Evolutionary conservation across 768 basidiomycete species (phyloP), one percentile per base, ranked within the genome.

Genomic region (Serendipita sp.): DNA sequence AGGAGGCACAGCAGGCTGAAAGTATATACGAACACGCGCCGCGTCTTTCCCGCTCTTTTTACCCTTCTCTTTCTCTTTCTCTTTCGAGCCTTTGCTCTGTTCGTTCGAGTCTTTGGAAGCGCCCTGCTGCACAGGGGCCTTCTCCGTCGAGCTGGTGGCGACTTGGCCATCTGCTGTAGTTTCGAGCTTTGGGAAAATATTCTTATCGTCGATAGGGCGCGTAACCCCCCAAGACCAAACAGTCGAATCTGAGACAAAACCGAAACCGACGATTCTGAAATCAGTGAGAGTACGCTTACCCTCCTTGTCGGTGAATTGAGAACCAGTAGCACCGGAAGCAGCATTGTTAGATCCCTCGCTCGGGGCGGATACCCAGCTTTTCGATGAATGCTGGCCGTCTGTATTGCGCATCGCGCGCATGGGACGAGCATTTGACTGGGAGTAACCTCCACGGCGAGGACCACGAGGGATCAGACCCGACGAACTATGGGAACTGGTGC

Each of bases 191-290:
- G 36, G 27, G n/a, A 60, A 60, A 8, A 60, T 36, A 27, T 11
- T n/a, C n/a, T 67, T 67, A 62, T 58, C 62, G 43, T 48, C 23
- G n/a, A 45, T 37, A 43, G 34, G 10, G 18, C 46, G 66, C 68
- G 11, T 67, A 31, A 76, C 69, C 66, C 92, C 91, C 95, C 95
- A 97, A 60, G 78, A 80, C 95, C 95, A 97, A 68, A 29, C 34
- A 31, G 33, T 27, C n/a, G 23, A 11, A n/a, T 60, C 55, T 10
- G 55, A 60, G 34, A 60, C 55, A 29, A 60, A 60, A 29, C 55
- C 84, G 69, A 97, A 79, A 31, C 88, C 93, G 71, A 94, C 79
- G 72, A 99, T 92, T 76, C 95, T 91, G 82, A 99, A 99, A 76
- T 98, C 95, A 43, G 93, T 97, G 69, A 99, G 84, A 34, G 94